Evolutionary conservation across 345 rosid genomes (phyloP).

Genomic region (Gossypium raimondii): DNA sequence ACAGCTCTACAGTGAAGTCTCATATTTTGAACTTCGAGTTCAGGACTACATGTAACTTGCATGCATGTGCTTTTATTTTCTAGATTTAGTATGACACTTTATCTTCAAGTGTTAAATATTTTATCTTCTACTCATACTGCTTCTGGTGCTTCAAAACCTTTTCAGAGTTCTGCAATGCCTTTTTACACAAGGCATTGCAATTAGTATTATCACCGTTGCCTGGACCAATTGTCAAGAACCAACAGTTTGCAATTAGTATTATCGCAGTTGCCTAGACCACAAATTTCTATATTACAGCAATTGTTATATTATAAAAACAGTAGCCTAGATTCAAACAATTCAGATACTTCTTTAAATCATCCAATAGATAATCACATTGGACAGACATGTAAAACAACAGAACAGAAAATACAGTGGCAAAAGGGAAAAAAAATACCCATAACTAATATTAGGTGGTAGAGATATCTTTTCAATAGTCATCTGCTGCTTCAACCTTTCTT

Average conservation of each 20-base stretch:
- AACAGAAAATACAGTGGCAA: constrained; percentile 5
- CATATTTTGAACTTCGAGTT: background rate
- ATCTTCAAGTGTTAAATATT: background rate
- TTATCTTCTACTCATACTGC: background rate
- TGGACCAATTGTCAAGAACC: background rate
- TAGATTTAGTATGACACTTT: background rate
- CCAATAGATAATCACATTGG: background rate
- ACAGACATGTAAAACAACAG: background rate
- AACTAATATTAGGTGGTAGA: constrained; percentile 57
- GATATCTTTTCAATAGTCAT: constrained; percentile 52
- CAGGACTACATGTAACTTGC: background rate
- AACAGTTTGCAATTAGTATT: background rate
- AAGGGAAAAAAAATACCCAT: constrained; percentile 45
- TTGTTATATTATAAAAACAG: background rate
- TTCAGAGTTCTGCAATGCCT: background rate
- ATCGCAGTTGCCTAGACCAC: background rate
- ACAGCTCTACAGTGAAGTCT: background rate
- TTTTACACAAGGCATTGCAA: background rate
- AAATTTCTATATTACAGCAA: background rate
- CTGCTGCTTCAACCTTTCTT: constrained; percentile 73
- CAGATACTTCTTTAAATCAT: background rate
- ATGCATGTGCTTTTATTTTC: background rate
- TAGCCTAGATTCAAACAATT: background rate
- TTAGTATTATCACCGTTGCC: background rate
- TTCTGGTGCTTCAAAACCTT: background rate